Base-by-base conservation (phyloP, 2,329 filamentous ascomycete species). In the Trichophyton equinum region DNA sequence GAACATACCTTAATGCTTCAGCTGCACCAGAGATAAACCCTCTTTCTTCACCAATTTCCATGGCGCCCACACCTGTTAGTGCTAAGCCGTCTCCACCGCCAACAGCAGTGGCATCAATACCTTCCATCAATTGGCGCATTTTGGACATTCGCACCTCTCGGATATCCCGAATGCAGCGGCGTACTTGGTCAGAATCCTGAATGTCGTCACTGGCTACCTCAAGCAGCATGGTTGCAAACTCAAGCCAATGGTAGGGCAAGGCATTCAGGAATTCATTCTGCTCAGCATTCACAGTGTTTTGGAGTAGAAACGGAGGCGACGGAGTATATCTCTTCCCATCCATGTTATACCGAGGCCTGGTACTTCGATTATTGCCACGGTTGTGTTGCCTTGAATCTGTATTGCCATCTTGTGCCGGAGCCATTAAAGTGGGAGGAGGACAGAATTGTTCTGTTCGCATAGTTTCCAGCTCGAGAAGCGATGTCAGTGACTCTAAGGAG, bases 181-280 rank as follows among this genome's bases (percentile, higher is more conserved):
- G 79, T 6, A 95, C 85, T 65, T 85, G 83, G 65, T 91, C 86
- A 1, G 88, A 81, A 0, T 87, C 79, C 40, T 83, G 81, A 57
- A 97, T 82, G 72, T 96, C 91, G 72, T 96, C 91, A 27, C 83
- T 81, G 3, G 91, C 91, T 60, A 89, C 87, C 55, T 91, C 87
- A 1, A 99, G 82, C 53, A 99, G 78, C 71, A 95, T 85, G 74
- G 96, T 91, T 18, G 88, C 86, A 7, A 97, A 77, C 75, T 97
- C 94, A 47, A 95, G 82, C 91, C 92, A 99, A 76, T 97, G 92
- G 71, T 95, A 97, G 0, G 94, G 94, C 36, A 99, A 78, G 1
- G 87, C 83, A 30, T 46, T 62, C 49, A 59, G 58, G 8, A n/a
- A 22, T 9, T 60, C 53, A 3, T 30, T 51, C 30, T 47, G 38